Percentiles rank a stretch among this genome's conserved stretches.
Evolutionary conservation across 1,139 yeast genomes (phyloP).

Genomic region (Debaryomyces singareniensis): DNA sequence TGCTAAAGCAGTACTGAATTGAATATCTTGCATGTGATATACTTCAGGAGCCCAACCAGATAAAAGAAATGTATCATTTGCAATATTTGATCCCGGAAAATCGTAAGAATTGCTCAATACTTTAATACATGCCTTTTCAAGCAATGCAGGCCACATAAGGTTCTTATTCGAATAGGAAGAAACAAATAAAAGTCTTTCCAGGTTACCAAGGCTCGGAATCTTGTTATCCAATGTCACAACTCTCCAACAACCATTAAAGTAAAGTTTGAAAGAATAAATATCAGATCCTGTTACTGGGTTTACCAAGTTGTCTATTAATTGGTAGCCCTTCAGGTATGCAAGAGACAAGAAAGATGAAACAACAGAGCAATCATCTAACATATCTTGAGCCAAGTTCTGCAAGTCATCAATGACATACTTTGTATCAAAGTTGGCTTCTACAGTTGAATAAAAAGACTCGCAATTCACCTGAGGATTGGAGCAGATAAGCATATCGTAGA

Average conservation of each 20-base stretch:
- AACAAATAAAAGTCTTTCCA: conserved; percentile 21
- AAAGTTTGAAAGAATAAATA: conserved; percentile 28
- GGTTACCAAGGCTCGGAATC: conserved; percentile 23
- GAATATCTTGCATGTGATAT: conserved; percentile 25
- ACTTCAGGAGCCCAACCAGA: conserved; percentile 77
- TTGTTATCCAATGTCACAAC: conserved; percentile 44
- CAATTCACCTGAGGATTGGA: neutral
- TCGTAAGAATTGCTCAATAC: conserved; percentile 55
- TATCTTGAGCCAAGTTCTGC: conserved; percentile 42
- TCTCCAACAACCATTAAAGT: conserved; percentile 57
- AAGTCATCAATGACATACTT: conserved; percentile 10
- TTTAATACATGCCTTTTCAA: conserved; percentile 73
- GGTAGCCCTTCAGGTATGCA: conserved; percentile 12
- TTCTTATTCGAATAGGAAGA: conserved; percentile 33
- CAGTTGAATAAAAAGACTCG: neutral
- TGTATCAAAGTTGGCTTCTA: neutral
- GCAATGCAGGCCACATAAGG: conserved; percentile 61
- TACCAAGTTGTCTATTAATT: conserved; percentile 13
- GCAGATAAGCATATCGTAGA: no score
- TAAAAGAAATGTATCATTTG: conserved; percentile 61
- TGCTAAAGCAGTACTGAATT: conserved; percentile 16
- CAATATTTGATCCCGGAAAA: conserved; percentile 74
- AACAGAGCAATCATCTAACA: conserved; percentile 68
- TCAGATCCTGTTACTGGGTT: conserved; percentile 21
- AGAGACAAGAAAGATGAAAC: conserved; percentile 58